Evolutionary conservation across 2,329 filamentous ascomycete species (phyloP), one percentile per base, ranked within the genome.

Genomic region (Tolypocladium album): DNA sequence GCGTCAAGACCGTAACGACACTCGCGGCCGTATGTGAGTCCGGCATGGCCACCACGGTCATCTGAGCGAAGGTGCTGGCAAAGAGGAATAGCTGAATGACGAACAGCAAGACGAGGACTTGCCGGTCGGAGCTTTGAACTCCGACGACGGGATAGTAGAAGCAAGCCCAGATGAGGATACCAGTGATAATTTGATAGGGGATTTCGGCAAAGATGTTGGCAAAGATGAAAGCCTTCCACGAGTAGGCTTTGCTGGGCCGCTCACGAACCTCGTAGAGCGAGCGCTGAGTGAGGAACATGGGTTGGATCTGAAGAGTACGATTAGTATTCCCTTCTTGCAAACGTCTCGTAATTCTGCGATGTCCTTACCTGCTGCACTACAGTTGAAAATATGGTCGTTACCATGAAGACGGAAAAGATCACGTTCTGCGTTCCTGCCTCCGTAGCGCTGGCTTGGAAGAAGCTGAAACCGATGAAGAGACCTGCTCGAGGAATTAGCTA

Each of bases 261-360:
- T 92, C 89, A 56, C 88, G 86, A 5, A 88, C 88, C 72, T 92
- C 89, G 71, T 92, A 92, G 0, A 92, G 77, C 1, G 85, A 79
- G 22, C 89, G 83, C 66, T 91, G 88, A 0, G 85, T 85, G 64
- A 92, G 79, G 66, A 92, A 92, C 59, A 88, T 83, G 0, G 89
- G 89, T 82, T 91, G 90, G 24, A 88, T 87, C 69, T 86, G 17
- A 0, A 8, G 11, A 24, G 0, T 1, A 5, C 3, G 22, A 31
- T 70, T 56, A 66, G 64, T 27, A 55, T 36, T 2, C 4, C 4
- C 27, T 20, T 4, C 31, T 36, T 17, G 13, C 2, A 3, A 9
- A 17, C 27, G 8, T 22, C 2, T 6, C 13, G 15, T 22, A 15
- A 6, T 20, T 17, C 15, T 76, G 15, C 43, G 38, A 22, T 20